Evolutionary conservation across 768 basidiomycete species (phyloP).

Genomic region (Kwoniella shandongensis): DNA sequence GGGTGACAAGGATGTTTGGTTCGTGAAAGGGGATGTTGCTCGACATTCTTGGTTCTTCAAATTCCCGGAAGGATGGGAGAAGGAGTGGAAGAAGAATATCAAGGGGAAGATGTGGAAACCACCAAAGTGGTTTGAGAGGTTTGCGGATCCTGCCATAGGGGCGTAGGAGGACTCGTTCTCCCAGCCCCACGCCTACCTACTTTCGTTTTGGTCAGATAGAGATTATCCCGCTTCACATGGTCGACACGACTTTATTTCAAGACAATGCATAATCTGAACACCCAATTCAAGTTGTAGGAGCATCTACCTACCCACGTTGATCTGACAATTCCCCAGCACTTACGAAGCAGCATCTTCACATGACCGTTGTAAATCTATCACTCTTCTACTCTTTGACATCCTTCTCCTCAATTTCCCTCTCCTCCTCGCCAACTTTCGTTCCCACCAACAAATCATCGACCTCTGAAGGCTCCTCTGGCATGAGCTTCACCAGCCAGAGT

Average conservation of each 20-base stretch:
- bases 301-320: too few species aligned
- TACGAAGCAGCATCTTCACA: too few species aligned
- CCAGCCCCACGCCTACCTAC: too few species aligned
- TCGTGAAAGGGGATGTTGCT: conserved; percentile 27
- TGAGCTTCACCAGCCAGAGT: conserved; percentile 10
- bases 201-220: too few species aligned
- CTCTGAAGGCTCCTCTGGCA: conserved; percentile 17
- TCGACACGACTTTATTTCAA: too few species aligned
- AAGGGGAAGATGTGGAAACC: conserved; percentile 30
- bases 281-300: too few species aligned
- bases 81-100: conserved; percentile 22
- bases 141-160: conserved; percentile 4
- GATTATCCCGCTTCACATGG: too few species aligned
- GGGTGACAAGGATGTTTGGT: conserved; percentile 20
- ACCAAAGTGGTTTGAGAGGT: conserved; percentile 22
- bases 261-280: too few species aligned
- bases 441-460: conserved; percentile 26
- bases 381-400: neutral
- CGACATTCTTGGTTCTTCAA: conserved; percentile 34
- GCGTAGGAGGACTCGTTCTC: too few species aligned
- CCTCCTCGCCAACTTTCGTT: conserved; percentile 7
- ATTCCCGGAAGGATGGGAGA: conserved; percentile 20
- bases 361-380: neutral
- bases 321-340: too few species aligned
- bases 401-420: neutral